These are phyloP conservation scores for maize (Zea mays) DNA, from an alignment of 176 grass and related monocot species.

Conservation along the genomic window DNA sequence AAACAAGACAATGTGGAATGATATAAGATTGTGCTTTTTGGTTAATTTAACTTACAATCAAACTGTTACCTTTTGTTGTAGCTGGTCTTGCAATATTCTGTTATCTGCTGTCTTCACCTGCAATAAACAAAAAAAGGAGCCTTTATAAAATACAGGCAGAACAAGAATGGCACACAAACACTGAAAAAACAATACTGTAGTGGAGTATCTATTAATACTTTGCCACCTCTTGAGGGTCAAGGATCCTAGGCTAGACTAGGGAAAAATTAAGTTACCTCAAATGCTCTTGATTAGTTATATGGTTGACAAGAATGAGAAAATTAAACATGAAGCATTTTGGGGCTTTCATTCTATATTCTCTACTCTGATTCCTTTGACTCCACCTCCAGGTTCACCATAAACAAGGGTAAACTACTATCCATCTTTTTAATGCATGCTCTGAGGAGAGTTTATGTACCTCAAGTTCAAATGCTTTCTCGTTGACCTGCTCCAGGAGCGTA, in stretches of 20 bases:
- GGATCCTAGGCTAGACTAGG: not conserved
- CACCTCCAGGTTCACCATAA: not conserved
- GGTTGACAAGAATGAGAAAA: not conserved
- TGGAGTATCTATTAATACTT: not conserved
- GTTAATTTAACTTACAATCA: constrained; percentile 26
- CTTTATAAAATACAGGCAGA: constrained; percentile 10
- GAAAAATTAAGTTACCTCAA: not conserved
- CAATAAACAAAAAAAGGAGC: constrained; percentile 34
- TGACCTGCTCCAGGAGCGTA: constrained; percentile 62
- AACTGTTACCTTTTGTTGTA: constrained; percentile 57
- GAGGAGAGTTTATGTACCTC: constrained; percentile 46
- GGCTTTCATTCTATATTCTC: not conserved
- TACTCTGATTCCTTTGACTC: not conserved
- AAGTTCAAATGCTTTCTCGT: constrained; percentile 82
- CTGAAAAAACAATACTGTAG: constrained; percentile 3
- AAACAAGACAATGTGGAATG: constrained; percentile 25
- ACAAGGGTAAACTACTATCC: not conserved
- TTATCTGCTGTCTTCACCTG: constrained; percentile 82
- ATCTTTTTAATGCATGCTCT: not conserved
- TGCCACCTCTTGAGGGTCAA: not conserved
- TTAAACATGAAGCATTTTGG: not conserved
- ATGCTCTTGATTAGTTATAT: not conserved
- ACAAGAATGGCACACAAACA: not conserved
- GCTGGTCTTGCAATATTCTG: constrained; percentile 72
- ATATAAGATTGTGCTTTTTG: constrained; percentile 19